These are phyloP conservation scores for Fusarium sp. DNA, from an alignment of 2,329 filamentous ascomycete species.

Conservation along the genomic window DNA sequence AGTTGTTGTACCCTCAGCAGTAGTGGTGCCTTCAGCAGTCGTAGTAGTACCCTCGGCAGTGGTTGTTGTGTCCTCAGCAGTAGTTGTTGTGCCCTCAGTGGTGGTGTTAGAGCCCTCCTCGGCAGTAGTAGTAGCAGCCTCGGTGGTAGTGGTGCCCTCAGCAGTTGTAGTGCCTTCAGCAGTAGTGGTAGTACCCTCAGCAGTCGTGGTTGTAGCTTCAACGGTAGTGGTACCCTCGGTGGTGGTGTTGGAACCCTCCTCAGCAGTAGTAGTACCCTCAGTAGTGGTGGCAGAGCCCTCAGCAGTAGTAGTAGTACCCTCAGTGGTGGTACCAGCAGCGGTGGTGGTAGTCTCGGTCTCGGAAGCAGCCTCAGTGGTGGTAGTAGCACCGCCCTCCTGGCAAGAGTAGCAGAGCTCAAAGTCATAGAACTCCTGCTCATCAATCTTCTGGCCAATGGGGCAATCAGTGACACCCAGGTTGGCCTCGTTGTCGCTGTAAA, in stretches of 20 bases:
- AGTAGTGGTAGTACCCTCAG: slow-evolving; percentile 1
- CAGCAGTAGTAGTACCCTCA: not conserved
- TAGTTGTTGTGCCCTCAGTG: no score
- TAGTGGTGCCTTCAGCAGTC: no score
- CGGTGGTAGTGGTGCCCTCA: no score
- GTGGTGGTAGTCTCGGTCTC: not conserved
- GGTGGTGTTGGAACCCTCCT: not conserved
- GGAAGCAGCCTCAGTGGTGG: not conserved
- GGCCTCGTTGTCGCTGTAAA: not conserved
- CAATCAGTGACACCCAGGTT: not conserved
- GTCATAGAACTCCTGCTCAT: slow-evolving; percentile 4
- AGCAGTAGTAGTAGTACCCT: not conserved
- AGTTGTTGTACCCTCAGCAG: no score
- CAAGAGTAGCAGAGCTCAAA: slow-evolving; percentile 9
- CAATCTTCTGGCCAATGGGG: no score
- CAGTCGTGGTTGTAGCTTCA: not conserved
- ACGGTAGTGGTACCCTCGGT: slow-evolving; percentile 1
- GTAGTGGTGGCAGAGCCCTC: not conserved
- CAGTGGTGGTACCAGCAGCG: not conserved
- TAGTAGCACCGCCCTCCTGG: slow-evolving; percentile 8
- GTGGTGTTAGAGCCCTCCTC: no score
- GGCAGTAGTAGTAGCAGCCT: no score
- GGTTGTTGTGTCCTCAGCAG: no score
- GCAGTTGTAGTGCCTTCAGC: no score
- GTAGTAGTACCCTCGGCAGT: no score